Evolutionary conservation across 2,329 filamentous ascomycete genomes (phyloP), one percentile per base, ranked within the genome.

Genomic region (Hypoxylon sp.): DNA sequence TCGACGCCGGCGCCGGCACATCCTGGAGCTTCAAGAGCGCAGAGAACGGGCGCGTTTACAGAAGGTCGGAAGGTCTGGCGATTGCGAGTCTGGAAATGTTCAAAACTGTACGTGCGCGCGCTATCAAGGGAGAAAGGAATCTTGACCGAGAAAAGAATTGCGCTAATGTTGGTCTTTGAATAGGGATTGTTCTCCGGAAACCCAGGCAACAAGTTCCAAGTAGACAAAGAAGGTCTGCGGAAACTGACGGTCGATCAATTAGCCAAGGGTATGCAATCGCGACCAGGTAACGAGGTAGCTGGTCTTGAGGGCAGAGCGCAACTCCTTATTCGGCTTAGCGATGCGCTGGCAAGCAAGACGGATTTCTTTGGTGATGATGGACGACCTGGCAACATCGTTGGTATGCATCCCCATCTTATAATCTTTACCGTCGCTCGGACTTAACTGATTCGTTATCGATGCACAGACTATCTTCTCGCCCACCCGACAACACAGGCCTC

Each of bases 1-100:
- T 95, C 6, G 90, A 95, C 67, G 90, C 94, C 3, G 94, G 94
- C 29, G 91, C 94, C 2, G 94, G 94, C 29, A 93, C 86, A 2
- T 81, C 84, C 60, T 99, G 94, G 94, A 87, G 86, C 62, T 99
- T 96, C 75, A 94, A 90, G 76, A 96, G 91, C 68, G 87, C 87
- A 57, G 91, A 96, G 67, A 95, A 91, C 59, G 91, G 90, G 48
- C 88, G 86, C 56, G 72, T 88, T 29, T 97, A 93, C 72, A 80
- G 84, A 42, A 85, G 94, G 40, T 96, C 91, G 55, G 94, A 69
- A 47, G 68, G 66, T 3, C 32, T 68, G 20, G 67, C 67, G 83
- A 89, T 87, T 60, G 84, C 84, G 5, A 85, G 80, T 59, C 67
- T 87, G 65, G 92, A 97, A 63, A 96, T 97, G 92, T 97, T 96